These are phyloP conservation scores for Monosporascus sp. DNA, from an alignment of 2,329 filamentous ascomycete species.

Conservation along the genomic window DNA sequence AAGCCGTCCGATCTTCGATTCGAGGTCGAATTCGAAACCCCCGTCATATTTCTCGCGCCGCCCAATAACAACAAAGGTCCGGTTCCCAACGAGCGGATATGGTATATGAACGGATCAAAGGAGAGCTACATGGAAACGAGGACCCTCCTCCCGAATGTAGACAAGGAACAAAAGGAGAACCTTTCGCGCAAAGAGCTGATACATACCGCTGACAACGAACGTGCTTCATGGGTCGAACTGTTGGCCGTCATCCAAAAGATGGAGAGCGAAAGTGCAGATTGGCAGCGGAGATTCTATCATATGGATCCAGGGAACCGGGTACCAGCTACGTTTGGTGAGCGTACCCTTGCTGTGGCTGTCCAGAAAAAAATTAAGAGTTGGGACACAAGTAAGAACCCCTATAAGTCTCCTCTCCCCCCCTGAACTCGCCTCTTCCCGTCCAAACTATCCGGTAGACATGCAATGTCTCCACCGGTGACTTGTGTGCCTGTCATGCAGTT, in stretches of 20 bases:
- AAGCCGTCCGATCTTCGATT: slow-evolving; percentile 15
- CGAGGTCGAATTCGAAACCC: slow-evolving; percentile 18
- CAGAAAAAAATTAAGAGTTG: slow-evolving; percentile 16
- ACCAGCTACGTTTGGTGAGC: neutral
- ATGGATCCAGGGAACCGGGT: neutral
- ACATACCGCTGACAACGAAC: slow-evolving; percentile 32
- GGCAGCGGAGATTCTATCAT: slow-evolving; percentile 12
- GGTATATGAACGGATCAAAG: slow-evolving; percentile 12
- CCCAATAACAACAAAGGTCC: slow-evolving; percentile 11
- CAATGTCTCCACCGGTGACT: neutral
- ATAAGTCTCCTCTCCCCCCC: neutral
- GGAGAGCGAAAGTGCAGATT: slow-evolving; percentile 24
- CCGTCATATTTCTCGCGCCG: slow-evolving; percentile 17
- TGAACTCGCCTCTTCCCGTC: neutral
- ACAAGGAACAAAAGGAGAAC: slow-evolving; percentile 3
- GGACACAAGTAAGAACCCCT: slow-evolving; percentile 11
- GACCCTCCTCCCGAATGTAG: slow-evolving; percentile 2
- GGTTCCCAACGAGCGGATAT: slow-evolving; percentile 9
- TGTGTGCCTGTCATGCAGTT: neutral
- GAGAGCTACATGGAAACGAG: slow-evolving; percentile 13
- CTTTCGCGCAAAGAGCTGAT: slow-evolving; percentile 11
- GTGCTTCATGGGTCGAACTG: slow-evolving; percentile 31
- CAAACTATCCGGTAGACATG: too few species aligned
- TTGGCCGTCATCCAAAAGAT: slow-evolving; percentile 26
- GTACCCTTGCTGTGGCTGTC: slow-evolving; percentile 15